Base-by-base conservation (phyloP, 163 green algal species). In the Chlorella variabilis region DNA sequence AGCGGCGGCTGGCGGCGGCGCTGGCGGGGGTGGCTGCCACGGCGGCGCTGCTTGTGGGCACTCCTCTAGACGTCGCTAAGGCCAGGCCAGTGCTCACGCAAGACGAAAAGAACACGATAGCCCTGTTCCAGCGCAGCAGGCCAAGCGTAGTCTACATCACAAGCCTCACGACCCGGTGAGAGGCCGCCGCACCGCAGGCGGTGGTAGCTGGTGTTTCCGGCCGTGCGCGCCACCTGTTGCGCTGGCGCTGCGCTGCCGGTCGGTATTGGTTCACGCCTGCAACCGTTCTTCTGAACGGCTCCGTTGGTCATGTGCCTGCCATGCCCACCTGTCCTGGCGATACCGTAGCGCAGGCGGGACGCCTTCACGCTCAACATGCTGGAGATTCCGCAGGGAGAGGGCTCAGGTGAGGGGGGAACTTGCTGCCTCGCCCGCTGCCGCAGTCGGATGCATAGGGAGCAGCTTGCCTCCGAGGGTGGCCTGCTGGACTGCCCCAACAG, bases 321-420 rank as follows among this genome's bases (percentile, higher is more conserved):
- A 83, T n/a, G n/a, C n/a, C n/a, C n/a, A n/a, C n/a, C n/a, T n/a
- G n/a, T n/a, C n/a, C n/a, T n/a, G n/a, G n/a, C n/a, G n/a, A n/a
- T n/a, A n/a, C n/a, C n/a, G n/a, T n/a, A n/a, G n/a, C n/a, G n/a
- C 86, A 96, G 92, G 84, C 86, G 87, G 17, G 95, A 98, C 81
- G 84, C 85, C 6, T 98, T 96, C 87, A 98, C 96, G 3, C 85
- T 95, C 73, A 91, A 97, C 80, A 87, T 94, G 69, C 86, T 93
- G 66, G 91, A 96, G 71, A 89, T 97, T 23, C 95, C 96, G 1
- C 92, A 97, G 83, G 75, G 75, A 0, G 41, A 81, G 41, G 58
- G 75, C 13, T 71, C 58, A 38, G 41, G 75, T 67, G 51, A 3
- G 71, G 2, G 21, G 0, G n/a, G n/a, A n/a, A n/a, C n/a, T n/a